Evolutionary conservation across 441 rosid genomes (phyloP).

Genomic region (Gossypium laxum): DNA sequence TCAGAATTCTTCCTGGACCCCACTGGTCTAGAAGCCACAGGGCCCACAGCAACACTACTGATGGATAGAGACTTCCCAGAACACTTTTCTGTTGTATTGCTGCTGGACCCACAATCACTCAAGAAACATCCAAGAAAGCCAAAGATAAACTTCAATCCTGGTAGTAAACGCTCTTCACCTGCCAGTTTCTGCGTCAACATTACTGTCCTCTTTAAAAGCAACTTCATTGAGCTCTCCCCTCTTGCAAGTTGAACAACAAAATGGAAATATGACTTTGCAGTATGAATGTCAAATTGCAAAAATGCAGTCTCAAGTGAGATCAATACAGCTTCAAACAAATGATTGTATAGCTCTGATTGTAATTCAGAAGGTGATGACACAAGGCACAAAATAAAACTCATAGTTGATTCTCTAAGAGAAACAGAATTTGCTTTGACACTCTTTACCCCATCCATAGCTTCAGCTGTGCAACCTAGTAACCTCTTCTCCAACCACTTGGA

Average conservation of each 20-base stretch:
- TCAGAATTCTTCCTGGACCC: slow-evolving; percentile 75
- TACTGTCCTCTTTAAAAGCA: slow-evolving; percentile 60
- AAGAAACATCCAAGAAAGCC: slow-evolving; percentile 74
- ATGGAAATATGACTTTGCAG: slow-evolving; percentile 73
- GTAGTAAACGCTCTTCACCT: slow-evolving; percentile 60
- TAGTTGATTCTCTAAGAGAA: slow-evolving; percentile 75
- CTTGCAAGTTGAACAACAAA: slow-evolving; percentile 76
- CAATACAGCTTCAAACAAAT: slow-evolving; percentile 83
- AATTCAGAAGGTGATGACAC: slow-evolving; percentile 45
- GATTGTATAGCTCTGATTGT: slow-evolving; percentile 49
- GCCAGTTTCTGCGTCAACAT: slow-evolving; percentile 74
- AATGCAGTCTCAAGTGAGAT: slow-evolving; percentile 77
- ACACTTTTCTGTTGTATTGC: slow-evolving; percentile 39
- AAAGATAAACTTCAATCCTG: slow-evolving; percentile 81
- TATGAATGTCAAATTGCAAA: slow-evolving; percentile 65
- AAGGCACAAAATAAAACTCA: slow-evolving; percentile 64
- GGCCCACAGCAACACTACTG: slow-evolving; percentile 37
- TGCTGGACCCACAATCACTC: slow-evolving; percentile 55
- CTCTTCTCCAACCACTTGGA: slow-evolving; percentile 91
- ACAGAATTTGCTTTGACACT: slow-evolving; percentile 56
- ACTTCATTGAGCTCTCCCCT: slow-evolving; percentile 55
- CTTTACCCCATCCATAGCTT: slow-evolving; percentile 40
- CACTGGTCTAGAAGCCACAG: slow-evolving; percentile 46
- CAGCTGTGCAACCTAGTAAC: slow-evolving; percentile 64
- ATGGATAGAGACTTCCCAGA: slow-evolving; percentile 44